Evolutionary conservation across 2,329 filamentous ascomycete genomes (phyloP).

Genomic region (Colletotrichum tofieldiae): DNA sequence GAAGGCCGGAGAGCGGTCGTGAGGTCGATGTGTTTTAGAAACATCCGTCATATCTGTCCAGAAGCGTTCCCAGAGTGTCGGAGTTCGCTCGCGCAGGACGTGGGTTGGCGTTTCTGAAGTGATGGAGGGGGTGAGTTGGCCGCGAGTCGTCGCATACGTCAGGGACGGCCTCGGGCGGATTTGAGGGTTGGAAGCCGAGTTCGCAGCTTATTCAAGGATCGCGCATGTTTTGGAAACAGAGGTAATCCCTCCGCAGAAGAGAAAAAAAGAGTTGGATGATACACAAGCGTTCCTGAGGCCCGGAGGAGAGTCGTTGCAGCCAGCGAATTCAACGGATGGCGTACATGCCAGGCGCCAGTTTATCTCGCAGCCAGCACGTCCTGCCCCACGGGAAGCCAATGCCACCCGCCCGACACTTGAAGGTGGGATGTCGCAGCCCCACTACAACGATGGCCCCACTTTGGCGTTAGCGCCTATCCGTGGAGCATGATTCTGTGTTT

Average conservation of each 20-base stretch:
- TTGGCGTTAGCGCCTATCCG: constrained; percentile 11
- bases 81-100: constrained; percentile 17
- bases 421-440: constrained; percentile 20
- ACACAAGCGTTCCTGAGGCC: neutral
- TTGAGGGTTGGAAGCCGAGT: constrained; percentile 1
- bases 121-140: constrained; percentile 5
- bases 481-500: neutral
- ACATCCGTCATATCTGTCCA: constrained; percentile 82
- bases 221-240: constrained; percentile 22
- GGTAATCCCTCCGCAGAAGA: neutral
- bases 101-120: constrained; percentile 9
- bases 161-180: constrained; percentile 21
- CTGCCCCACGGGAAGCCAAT: constrained; percentile 26
- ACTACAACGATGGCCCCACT: constrained; percentile 19
- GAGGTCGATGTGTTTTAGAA: constrained; percentile 94
- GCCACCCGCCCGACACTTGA: neutral
- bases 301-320: neutral
- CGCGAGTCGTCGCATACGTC: constrained; percentile 33
- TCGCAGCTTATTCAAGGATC: constrained; percentile 23
- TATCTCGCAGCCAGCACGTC: constrained; percentile 27
- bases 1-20: constrained; percentile 96
- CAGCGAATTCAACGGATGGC: constrained; percentile 11
- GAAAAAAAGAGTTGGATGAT: neutral
- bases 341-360: constrained; percentile 28
- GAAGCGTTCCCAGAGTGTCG: constrained; percentile 9